Base-by-base conservation (phyloP, 352 stramenopile species). In the Aphanomyces euteiches region DNA sequence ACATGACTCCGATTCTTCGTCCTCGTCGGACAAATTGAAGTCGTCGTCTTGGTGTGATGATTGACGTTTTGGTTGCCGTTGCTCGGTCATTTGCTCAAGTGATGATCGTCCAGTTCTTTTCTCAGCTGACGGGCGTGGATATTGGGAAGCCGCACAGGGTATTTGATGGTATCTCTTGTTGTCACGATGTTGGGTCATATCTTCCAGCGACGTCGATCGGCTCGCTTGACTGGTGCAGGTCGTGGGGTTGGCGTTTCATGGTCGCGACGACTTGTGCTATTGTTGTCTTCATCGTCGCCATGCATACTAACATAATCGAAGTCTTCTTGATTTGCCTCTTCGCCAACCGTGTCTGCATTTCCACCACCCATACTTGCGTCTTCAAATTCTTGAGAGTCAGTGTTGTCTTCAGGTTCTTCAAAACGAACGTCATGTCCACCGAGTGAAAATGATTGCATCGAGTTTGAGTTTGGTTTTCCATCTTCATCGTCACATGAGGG, bases 1-100 rank as follows among this genome's bases (percentile, higher is more conserved):
- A 90, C 67, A 90, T 91, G 72, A 80, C 69, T 58, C 85, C 85
- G 53, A 91, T 28, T 28, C 28, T 28, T 28, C 2, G 28, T 0
- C 28, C 28, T 28, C 28, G 28, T 28, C 28, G 28, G 28, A 28
- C 28, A 28, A 28, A 28, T 28, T 28, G 28, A 28, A 28, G 28
- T 28, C 28, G 63, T 57, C 91, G 75, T 75, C 91, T 82, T 39
- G 90, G 87, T 53, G 13, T 19, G 45, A 53, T 53, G 2, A n/a
- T n/a, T 53, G 45, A 53, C 13, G n/a, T 53, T 53, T 19, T 53
- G 13, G 13, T 15, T 53, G n/a, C n/a, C n/a, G n/a, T 53, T 53
- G 45, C 45, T 15, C n/a, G 45, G 45, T n/a, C 45, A n/a, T 53
- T 53, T n/a, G 13, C 45, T 53, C n/a, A n/a, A 15, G 13, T 19